Evolutionary conservation across 73 alveolate genomes (phyloP).

Genomic region (Paramecium pentaurelia): DNA sequence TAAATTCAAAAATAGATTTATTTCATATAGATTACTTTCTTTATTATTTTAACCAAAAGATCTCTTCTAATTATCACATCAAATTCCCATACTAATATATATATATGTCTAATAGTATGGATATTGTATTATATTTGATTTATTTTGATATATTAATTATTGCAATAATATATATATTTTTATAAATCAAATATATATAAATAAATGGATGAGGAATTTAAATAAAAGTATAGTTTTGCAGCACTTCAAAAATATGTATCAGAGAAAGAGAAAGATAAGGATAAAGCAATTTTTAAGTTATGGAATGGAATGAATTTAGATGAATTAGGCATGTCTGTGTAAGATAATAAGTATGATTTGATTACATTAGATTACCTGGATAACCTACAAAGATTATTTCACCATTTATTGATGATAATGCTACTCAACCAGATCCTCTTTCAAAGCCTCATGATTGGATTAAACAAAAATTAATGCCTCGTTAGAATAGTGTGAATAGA

Average conservation of each 20-base stretch:
- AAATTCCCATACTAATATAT: too few species aligned
- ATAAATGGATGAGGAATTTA: background rate
- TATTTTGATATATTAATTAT: too few species aligned
- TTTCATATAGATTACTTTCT: too few species aligned
- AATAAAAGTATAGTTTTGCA: background rate
- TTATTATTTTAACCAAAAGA: too few species aligned
- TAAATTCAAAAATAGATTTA: background rate
- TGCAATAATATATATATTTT: background rate
- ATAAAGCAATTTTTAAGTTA: background rate
- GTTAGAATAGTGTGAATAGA: background rate
- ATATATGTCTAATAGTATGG: too few species aligned
- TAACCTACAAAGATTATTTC: background rate
- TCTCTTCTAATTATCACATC: too few species aligned
- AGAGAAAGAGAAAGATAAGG: background rate
- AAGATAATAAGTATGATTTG: background rate
- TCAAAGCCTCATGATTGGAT: background rate
- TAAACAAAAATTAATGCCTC: background rate
- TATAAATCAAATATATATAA: background rate
- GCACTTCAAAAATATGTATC: background rate
- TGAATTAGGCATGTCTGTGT: background rate
- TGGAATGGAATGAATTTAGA: background rate
- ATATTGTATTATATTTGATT: too few species aligned
- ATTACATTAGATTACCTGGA: background rate
- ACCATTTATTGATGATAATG: background rate
- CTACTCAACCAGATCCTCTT: constrained; percentile 24